Conservation (phyloP, 2,329 filamentous ascomycete genomes). For the Fusarium pseudocircinatum region DNA sequence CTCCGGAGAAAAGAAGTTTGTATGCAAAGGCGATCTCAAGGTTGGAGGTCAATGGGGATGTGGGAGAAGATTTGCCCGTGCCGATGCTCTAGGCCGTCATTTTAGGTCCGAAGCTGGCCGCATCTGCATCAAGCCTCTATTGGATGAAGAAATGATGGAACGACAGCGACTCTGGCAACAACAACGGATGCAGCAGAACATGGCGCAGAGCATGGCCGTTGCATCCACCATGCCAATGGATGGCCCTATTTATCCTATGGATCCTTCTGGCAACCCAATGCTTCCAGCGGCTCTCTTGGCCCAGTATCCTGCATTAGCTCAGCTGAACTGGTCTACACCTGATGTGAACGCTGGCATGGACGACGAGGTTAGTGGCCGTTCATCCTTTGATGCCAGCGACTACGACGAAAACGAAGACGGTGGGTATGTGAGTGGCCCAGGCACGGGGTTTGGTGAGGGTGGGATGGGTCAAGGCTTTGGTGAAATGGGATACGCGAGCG, state of each 20-base stretch:
- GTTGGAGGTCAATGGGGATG: conserved; percentile 90
- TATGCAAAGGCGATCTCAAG: conserved; percentile 92
- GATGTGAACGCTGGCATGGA: conserved; percentile 77
- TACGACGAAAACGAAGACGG: conserved; percentile 78
- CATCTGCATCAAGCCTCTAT: conserved; percentile 95
- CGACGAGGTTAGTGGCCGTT: conserved; percentile 80
- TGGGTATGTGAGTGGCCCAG: conserved; percentile 72
- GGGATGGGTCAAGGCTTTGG: conserved; percentile 64
- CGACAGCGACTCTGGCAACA: conserved; percentile 80
- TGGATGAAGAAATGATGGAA: conserved; percentile 92
- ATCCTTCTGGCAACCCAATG: conserved; percentile 67
- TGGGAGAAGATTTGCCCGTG: conserved; percentile 89
- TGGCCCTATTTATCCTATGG: conserved; percentile 64
- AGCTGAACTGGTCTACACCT: conserved; percentile 79
- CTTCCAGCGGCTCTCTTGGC: conserved; percentile 89
- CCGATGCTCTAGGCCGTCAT: conserved; percentile 92
- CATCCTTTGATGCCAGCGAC: conserved; percentile 84
- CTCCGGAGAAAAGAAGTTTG: conserved; percentile 98
- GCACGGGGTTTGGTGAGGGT: conserved; percentile 67
- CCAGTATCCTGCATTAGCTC: conserved; percentile 93
- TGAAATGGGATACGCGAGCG: conserved; percentile 44
- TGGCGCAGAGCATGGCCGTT: conserved; percentile 68
- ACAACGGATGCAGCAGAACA: conserved; percentile 73
- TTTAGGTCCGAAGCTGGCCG: conserved; percentile 96
- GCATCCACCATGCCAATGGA: conserved; percentile 67